phyloP scores from a whole-genome alignment of 495 filamentous ascomycete genomes.

The Parathielavia hyrcaniae region DNA sequence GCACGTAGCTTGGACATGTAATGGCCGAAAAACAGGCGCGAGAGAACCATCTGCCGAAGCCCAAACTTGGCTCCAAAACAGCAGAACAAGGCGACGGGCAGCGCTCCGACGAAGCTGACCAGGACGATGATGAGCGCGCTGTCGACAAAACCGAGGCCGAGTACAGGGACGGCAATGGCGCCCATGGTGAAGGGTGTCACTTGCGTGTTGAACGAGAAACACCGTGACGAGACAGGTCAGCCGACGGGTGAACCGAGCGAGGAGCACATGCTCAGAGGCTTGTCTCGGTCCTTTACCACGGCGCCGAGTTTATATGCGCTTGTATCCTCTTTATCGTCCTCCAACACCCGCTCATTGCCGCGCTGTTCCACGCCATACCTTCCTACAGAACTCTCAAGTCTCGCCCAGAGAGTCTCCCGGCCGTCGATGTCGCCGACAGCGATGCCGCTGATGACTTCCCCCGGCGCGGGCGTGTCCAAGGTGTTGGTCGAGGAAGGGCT shows the following conservation, averaged over 20 bases:
- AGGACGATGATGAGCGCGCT: constrained; percentile 66
- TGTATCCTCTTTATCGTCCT: constrained; percentile 62
- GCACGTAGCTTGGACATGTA: constrained; percentile 47
- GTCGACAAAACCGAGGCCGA: constrained; percentile 67
- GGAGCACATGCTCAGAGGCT: neutral
- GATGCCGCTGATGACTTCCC: constrained; percentile 23
- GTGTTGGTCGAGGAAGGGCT: neutral
- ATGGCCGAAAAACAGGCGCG: constrained; percentile 74
- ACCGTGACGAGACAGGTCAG: constrained; percentile 44
- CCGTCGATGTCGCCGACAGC: constrained; percentile 59
- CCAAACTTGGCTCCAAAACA: constrained; percentile 74
- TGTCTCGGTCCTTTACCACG: constrained; percentile 51
- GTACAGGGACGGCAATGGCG: constrained; percentile 60
- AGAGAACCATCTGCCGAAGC: constrained; percentile 80
- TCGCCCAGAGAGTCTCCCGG: constrained; percentile 57
- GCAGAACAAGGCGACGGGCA: constrained; percentile 74
- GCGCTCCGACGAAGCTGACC: constrained; percentile 68
- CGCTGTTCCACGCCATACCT: constrained; percentile 68
- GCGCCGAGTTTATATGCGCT: constrained; percentile 64
- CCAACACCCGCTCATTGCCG: constrained; percentile 75
- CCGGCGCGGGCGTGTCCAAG: neutral
- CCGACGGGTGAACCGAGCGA: neutral
- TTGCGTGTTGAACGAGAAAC: constrained; percentile 80
- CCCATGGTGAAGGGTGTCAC: constrained; percentile 78
- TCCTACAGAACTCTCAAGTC: constrained; percentile 61